Evolutionary conservation across 2,329 filamentous ascomycete genomes (phyloP).

Genomic region (Cordyceps cateniannulata): DNA sequence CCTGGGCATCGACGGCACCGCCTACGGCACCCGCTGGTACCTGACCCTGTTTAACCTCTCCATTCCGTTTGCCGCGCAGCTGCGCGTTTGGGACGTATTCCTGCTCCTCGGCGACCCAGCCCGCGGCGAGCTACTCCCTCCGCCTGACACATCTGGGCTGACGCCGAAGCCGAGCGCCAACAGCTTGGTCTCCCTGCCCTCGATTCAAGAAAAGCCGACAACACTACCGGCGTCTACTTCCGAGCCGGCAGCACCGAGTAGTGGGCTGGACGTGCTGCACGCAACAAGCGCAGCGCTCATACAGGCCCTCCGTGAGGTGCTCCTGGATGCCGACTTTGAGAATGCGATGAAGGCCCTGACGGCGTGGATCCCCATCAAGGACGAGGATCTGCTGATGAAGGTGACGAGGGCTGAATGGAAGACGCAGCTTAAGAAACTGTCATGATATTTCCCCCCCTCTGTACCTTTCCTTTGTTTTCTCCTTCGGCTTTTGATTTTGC

Average conservation of each 20-base stretch:
- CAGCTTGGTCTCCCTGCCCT: slow-evolving; percentile 7
- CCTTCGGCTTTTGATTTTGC: no score
- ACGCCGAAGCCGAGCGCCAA: neutral
- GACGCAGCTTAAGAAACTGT: slow-evolving; percentile 44
- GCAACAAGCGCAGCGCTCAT: slow-evolving; percentile 85
- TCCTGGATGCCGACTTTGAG: slow-evolving; percentile 92
- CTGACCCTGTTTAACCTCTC: slow-evolving; percentile 96
- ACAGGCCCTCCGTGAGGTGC: slow-evolving; percentile 79
- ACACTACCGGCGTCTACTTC: neutral
- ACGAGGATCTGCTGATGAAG: slow-evolving; percentile 89
- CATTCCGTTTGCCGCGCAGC: slow-evolving; percentile 86
- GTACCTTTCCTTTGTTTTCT: neutral
- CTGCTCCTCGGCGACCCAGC: slow-evolving; percentile 80
- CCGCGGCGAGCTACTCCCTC: slow-evolving; percentile 24
- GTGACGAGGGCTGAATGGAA: slow-evolving; percentile 87
- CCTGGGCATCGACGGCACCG: slow-evolving; percentile 74
- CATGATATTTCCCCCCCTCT: slow-evolving; percentile 18
- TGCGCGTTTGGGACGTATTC: slow-evolving; percentile 96
- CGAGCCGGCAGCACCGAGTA: slow-evolving; percentile 14
- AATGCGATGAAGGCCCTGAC: slow-evolving; percentile 97
- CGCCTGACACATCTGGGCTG: slow-evolving; percentile 8
- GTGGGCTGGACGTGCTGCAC: slow-evolving; percentile 78
- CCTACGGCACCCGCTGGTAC: slow-evolving; percentile 97
- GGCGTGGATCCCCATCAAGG: slow-evolving; percentile 87
- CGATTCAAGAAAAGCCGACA: slow-evolving; percentile 13